Percentiles rank a stretch among this genome's conserved stretches.
These are phyloP conservation scores for Cordyceps javanica DNA, from an alignment of 2,329 filamentous ascomycete species.

Conservation along the genomic window DNA sequence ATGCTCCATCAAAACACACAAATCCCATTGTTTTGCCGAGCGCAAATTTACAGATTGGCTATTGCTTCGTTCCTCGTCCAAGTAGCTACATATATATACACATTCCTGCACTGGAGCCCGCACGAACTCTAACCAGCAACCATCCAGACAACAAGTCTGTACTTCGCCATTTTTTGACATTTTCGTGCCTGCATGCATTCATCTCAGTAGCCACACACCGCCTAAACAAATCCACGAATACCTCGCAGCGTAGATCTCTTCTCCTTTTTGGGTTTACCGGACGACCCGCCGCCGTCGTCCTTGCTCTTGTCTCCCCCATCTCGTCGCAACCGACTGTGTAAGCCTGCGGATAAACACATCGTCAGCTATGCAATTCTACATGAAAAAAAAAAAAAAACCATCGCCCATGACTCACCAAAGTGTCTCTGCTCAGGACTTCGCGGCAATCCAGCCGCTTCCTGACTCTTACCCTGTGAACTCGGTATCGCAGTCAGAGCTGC, in stretches of 20 bases:
- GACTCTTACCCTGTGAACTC: conserved; percentile 23
- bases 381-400: too few relatives aligned
- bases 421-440: conserved; percentile 36
- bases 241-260: conserved; percentile 34
- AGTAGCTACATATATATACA: too few relatives aligned
- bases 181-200: not conserved
- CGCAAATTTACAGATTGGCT: not conserved
- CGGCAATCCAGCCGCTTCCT: conserved; percentile 21
- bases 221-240: conserved; percentile 32
- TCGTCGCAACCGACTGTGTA: conserved; percentile 42
- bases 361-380: not conserved
- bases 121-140: not conserved
- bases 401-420: conserved; percentile 27
- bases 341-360: conserved; percentile 33
- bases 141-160: not conserved
- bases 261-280: conserved; percentile 27
- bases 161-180: not conserved
- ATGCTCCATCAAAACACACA: not conserved
- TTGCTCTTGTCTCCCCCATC: conserved; percentile 43
- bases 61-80: not conserved
- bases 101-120: too few relatives aligned
- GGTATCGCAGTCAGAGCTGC: conserved; percentile 25
- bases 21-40: not conserved
- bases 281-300: conserved; percentile 30
- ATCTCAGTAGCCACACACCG: not conserved